Evolutionary conservation across 208 protist species (phyloP), one percentile per base, ranked within the genome.

Genomic region (Acanthamoeba triangularis): DNA sequence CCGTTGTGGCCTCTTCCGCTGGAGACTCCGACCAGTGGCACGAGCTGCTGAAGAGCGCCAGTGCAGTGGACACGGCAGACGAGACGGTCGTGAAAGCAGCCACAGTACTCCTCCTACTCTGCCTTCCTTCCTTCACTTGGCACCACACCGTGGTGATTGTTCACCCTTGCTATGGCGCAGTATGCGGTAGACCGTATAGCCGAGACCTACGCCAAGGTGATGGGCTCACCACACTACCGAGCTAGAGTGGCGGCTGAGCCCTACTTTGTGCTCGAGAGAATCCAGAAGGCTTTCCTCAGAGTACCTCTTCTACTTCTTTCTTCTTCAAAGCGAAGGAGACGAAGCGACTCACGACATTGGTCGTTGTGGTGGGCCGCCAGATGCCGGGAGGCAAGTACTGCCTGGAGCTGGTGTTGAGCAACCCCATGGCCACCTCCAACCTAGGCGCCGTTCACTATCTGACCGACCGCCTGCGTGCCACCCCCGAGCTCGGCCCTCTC

Each of bases 201-300:
- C 0, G 80, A 88, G 80, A 63, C 49, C 41, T 88, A 88, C n/a
- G 49, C n/a, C n/a, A 35, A 88, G 33, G 80, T 88, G 25, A 33
- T 88, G 35, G 49, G 52, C 49, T 88, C 80, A 11, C 28, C 80
- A 2, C 49, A 63, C 80, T 88, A 88, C 80, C 3, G 0, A 4
- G 44, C 41, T 1, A 10, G 33, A 5, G 80, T 88, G 0, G 7
- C 25, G 0, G 49, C 47, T 2, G 25, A 35, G 11, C 52, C 80
- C 52, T 63, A 47, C 52, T 88, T 88, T 25, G 35, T 63, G n/a
- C 41, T 88, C 0, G 52, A 56, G 14, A 13, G 28, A 3, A 37
- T 88, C 23, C 44, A 88, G 23, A 63, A 33, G 23, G 80, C 80
- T 23, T 35, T 16, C 52, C 0, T 88, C 23, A 56, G n/a, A 49